Base-by-base conservation (phyloP, 2,329 filamentous ascomycete genomes). In the Gliomastix tumulicola region DNA sequence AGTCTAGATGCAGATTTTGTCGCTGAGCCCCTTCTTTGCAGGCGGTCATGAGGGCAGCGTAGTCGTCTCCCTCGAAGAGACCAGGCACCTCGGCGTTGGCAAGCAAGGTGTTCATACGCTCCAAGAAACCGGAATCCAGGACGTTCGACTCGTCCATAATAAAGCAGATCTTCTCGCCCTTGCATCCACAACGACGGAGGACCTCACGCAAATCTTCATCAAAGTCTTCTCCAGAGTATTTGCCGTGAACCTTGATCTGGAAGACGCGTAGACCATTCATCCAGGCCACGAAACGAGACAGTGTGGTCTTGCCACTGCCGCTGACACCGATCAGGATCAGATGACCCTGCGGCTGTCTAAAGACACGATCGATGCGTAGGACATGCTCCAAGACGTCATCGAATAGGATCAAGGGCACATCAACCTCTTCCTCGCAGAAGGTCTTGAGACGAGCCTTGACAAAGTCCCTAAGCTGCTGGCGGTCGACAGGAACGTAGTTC, bases 71-170 rank as follows among this genome's bases (percentile, higher is more conserved):
- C 62, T 99, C 94, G 48, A 99, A 99, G 5, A 98, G 77, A 66
- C 92, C 92, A 15, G 92, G 92, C 10, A 99, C 92, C 64, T 99
- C 94, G n/a, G 94, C 92, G 57, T 99, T 99, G 51, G 92, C 94
- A 42, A 99, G 80, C 35, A 99, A 67, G 0, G 92, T 99, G 59
- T 99, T 99, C 92, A 98, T 99, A 51, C 94, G 83, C 62, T 99
- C 92, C 38, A 99, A 64, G 79, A 99, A 99, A 37, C 92, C 92
- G 30, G 92, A 98, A 60, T 99, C 92, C 20, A 99, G 75, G 23
- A 99, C 92, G 52, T 99, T 99, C 9, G 90, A 84, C 66, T 99
- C 92, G 57, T 99, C 92, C 89, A 99, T 97, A 68, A 99, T 96
- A 70, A 99, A 99, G 66, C 94, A 98, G 34, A 99, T 94, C 71